Evolutionary conservation across 106 monocot genomes (phyloP).

Genomic region (Agapanthus africanus): DNA sequence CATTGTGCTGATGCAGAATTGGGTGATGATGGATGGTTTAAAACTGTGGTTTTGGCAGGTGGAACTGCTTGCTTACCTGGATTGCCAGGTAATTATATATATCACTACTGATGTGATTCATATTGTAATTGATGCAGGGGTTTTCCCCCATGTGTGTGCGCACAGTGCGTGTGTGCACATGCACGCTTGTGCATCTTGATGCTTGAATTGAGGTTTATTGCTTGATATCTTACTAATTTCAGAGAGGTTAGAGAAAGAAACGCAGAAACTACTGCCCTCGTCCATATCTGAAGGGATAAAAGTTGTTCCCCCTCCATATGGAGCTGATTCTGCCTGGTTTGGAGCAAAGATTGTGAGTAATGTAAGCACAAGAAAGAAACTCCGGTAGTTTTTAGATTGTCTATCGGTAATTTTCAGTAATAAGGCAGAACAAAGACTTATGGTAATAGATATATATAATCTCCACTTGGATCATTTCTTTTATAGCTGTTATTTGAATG

Average conservation of each 20-base stretch:
- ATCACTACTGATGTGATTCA: too few species aligned
- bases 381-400: neutral
- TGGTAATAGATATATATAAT: neutral
- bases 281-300: constrained; percentile 71
- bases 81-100: constrained; percentile 85
- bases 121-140: neutral
- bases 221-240: constrained; percentile 7
- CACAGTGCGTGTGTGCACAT: too few species aligned
- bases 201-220: neutral
- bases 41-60: constrained; percentile 84
- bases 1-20: constrained; percentile 62
- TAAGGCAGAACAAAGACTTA: neutral
- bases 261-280: constrained; percentile 46
- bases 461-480: neutral
- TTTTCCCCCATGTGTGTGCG: too few species aligned
- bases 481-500: neutral
- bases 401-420: neutral
- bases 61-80: constrained; percentile 89
- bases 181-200: neutral
- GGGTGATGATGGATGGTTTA: constrained; percentile 74
- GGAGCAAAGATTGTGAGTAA: constrained; percentile 88
- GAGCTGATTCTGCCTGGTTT: constrained; percentile 88
- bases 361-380: constrained; percentile 35
- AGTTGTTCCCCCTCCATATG: constrained; percentile 63
- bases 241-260: constrained; percentile 88